Percentiles rank a stretch among this genome's conserved stretches.
phyloP scores from a whole-genome alignment of 106 monocot species.

The Dioscorea dumetorum region DNA sequence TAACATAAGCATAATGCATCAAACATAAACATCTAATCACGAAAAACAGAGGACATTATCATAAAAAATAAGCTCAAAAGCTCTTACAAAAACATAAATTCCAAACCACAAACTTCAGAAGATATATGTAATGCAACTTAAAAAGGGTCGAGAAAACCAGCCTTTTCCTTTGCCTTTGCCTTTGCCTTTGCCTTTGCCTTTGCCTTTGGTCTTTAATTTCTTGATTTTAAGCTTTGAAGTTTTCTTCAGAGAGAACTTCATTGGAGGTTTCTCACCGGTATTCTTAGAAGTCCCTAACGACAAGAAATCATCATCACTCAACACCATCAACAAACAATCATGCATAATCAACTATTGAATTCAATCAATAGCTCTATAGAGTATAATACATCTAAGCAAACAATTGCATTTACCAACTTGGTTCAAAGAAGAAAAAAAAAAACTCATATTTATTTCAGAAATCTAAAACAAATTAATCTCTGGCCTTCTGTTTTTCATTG shows the following conservation, averaged over 20 bases:
- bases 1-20: no score
- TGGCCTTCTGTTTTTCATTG: no score
- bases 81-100: no score
- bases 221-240: constrained; percentile 29
- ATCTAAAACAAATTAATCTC: no score
- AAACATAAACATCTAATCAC: no score
- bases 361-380: not conserved
- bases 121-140: no score
- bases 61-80: no score
- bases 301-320: not conserved
- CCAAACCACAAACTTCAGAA: no score
- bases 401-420: not conserved
- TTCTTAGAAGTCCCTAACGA: constrained; percentile 27
- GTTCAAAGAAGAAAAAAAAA: not conserved
- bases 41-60: no score
- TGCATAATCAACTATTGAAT: not conserved
- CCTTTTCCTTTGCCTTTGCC: no score
- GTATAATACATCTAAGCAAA: not conserved
- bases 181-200: not conserved
- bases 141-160: no score
- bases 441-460: not conserved
- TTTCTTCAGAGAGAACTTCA: constrained; percentile 30
- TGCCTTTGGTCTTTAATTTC: constrained; percentile 37
- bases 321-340: not conserved
- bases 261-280: constrained; percentile 8